Evolutionary conservation across 225 moss, liverwort and hornwort genomes (phyloP).

Genomic region (Straminergon stramineum): DNA sequence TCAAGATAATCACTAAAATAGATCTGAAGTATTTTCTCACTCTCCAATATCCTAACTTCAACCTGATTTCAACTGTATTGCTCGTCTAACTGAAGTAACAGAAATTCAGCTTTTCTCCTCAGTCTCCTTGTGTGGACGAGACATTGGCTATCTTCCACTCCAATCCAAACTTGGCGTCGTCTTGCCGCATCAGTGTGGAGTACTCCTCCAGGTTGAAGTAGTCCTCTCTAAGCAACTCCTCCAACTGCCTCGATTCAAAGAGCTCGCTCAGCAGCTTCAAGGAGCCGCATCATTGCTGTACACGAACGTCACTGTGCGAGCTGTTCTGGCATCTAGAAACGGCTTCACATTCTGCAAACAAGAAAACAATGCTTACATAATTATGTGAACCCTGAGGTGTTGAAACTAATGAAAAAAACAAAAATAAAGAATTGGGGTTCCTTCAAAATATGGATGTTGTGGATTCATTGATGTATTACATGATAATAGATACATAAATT

Average conservation of each 20-base stretch:
- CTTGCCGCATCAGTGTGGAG: slow-evolving; percentile 18
- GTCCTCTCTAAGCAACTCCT: slow-evolving; percentile 15
- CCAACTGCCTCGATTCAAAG: slow-evolving; percentile 7
- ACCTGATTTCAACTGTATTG: background rate
- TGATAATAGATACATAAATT: background rate
- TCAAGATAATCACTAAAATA: too few species aligned
- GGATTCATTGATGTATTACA: background rate
- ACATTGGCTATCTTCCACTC: slow-evolving; percentile 7
- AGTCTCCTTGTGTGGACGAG: background rate
- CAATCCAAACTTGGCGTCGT: slow-evolving; percentile 15
- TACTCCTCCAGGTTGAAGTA: slow-evolving; percentile 23
- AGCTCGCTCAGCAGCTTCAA: slow-evolving; percentile 20
- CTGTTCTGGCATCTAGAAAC: slow-evolving; percentile 26
- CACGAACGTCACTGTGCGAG: slow-evolving; percentile 28
- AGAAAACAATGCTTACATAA: too few species aligned
- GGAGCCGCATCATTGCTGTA: slow-evolving; percentile 22
- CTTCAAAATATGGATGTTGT: background rate
- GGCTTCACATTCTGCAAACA: slow-evolving; percentile 23
- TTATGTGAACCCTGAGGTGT: background rate
- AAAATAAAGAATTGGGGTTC: background rate
- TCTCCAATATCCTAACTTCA: background rate
- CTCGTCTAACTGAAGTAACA: background rate
- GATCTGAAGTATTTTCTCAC: background rate
- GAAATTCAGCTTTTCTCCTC: background rate
- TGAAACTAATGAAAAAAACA: background rate